Conservation (phyloP, 2,329 filamentous ascomycete genomes). For the Penicillium sp. region DNA sequence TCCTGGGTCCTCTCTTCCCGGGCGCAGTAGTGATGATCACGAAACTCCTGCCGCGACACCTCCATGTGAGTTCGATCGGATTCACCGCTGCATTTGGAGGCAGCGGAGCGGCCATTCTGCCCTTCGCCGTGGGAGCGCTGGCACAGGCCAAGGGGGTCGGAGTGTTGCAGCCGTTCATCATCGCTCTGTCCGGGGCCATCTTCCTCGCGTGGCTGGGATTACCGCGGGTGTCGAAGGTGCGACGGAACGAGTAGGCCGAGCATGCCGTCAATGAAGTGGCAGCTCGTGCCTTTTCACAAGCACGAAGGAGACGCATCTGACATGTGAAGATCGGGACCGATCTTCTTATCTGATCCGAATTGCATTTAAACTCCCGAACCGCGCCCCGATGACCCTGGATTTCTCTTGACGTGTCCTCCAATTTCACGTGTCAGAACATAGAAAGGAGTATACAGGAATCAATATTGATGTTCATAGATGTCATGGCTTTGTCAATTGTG, state of each 20-base stretch:
- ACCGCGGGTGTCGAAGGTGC: constrained; percentile 25
- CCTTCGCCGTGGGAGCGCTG: constrained; percentile 47
- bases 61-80: constrained; percentile 78
- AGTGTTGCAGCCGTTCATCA: constrained; percentile 60
- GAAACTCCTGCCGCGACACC: constrained; percentile 68
- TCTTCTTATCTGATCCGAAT: constrained; percentile 27
- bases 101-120: constrained; percentile 57
- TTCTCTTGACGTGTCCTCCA: not conserved
- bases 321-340: constrained; percentile 16
- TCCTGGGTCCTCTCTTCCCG: constrained; percentile 76
- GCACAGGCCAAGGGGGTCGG: constrained; percentile 57
- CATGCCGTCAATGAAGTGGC: not conserved
- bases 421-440: constrained; percentile 1
- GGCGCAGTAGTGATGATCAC: constrained; percentile 70
- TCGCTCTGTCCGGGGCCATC: constrained; percentile 54
- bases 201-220: constrained; percentile 50
- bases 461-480: not conserved
- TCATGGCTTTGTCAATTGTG: not conserved
- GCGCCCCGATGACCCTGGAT: constrained; percentile 5
- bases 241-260: constrained; percentile 11
- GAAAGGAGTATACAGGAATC: not conserved
- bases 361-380: constrained; percentile 8
- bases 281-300: constrained; percentile 12
- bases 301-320: not conserved
- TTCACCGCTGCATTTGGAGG: constrained; percentile 78